Percentiles rank a stretch among this genome's conserved stretches.
phyloP scores from a whole-genome alignment of 192 early-diverging fungal genomes.

The Rhizophagus sp. region DNA sequence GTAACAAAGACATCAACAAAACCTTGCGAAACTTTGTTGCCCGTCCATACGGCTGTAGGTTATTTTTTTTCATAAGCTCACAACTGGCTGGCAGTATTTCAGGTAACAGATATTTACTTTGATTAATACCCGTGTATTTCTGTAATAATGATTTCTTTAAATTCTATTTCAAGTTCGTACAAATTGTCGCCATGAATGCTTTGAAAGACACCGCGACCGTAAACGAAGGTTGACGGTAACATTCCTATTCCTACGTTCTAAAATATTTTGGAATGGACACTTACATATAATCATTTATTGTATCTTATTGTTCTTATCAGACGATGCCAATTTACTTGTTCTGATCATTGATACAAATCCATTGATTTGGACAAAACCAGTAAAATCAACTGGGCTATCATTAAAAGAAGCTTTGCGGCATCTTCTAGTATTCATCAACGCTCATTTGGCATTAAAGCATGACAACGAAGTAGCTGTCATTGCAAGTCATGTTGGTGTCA shows the following conservation, averaged over 20 bases:
- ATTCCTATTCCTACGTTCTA: neutral
- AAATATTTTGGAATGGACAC: neutral
- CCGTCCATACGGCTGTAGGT: no score
- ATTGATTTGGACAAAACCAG: slow-evolving; percentile 62
- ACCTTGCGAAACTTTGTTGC: no score
- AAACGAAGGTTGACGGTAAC: slow-evolving; percentile 19
- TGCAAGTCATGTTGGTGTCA: slow-evolving; percentile 64
- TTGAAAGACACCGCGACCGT: slow-evolving; percentile 14
- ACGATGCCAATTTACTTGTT: slow-evolving; percentile 78
- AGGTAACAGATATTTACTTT: no score
- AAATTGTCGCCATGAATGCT: neutral
- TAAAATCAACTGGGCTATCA: slow-evolving; percentile 39
- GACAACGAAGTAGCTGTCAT: slow-evolving; percentile 89
- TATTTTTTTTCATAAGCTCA: no score
- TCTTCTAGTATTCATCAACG: slow-evolving; percentile 87
- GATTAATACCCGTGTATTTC: no score
- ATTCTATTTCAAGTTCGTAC: neutral
- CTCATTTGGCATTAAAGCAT: slow-evolving; percentile 85
- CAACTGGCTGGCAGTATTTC: no score
- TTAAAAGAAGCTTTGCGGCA: slow-evolving; percentile 75
- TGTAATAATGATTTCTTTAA: neutral
- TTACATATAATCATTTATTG: neutral
- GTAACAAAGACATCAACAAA: no score
- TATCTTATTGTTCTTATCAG: slow-evolving; percentile 33
- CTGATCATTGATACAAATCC: slow-evolving; percentile 85